Base-by-base conservation (phyloP, 306 rosid genomes). In the Cucumis melo region DNA sequence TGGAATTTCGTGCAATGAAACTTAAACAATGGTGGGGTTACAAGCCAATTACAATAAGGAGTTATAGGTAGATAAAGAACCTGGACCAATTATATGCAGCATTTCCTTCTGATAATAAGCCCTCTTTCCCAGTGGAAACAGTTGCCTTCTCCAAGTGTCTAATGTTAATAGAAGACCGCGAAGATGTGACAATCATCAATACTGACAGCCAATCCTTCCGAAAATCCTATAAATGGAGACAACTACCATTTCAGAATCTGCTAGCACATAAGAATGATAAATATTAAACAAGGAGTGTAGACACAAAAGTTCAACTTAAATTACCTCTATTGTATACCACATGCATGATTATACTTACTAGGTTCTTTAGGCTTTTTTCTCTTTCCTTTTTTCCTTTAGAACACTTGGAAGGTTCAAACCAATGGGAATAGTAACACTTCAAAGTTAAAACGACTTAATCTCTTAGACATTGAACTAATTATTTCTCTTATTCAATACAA, bases 101-200 rank as follows among this genome's bases (percentile, higher is more conserved):
- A 81, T 94, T 94, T 83, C 98, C 98, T 79, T 94, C 98, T 0
- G 96, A 91, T 75, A 94, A 78, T 68, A 94, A 78, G 81, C 98
- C 98, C 85, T 94, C 98, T 85, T 94, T 94, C 77, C 98, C 98
- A 3, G 98, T 90, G 75, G 98, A 92, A 53, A 91, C 93, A 77
- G 98, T 94, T 78, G 98, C 98, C 89, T 90, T 94, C 90, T 94
- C 98, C 91, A 94, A 87, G 82, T 94, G 98, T 88, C 98, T 85
- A 79, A 94, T 91, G 87, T 91, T 94, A 86, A 88, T 94, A 79
- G 96, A 87, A 65, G 98, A 91, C 36, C 98, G 91, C 6, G 98
- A 94, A 74, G 98, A 94, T 16, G 98, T 94, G 70, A 89, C 97
- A 78, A 90, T 81, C 96, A 94, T 90, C 88, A 94, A 86, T 77